Conservation (phyloP, 176 grass and related monocot genomes). For the Poa pratensis region DNA sequence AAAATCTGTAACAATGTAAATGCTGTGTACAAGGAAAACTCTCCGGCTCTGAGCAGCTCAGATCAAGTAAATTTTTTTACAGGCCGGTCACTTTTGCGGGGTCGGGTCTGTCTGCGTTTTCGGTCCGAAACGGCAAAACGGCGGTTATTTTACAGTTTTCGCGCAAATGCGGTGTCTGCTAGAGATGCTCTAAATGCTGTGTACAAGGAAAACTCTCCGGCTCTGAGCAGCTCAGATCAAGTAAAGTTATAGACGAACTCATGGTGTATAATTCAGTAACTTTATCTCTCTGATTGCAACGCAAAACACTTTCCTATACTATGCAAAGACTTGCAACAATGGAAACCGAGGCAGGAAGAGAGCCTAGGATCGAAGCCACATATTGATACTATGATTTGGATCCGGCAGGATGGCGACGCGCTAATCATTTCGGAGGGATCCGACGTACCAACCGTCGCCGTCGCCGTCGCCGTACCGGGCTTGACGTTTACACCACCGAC, state of each 20-base stretch:
- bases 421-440: slow-evolving; percentile 16
- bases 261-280: background rate
- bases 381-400: background rate
- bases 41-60: background rate
- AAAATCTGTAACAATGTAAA: slow-evolving; percentile 19
- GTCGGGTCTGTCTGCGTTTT: too few relatives aligned
- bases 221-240: too few relatives aligned
- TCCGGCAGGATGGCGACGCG: background rate
- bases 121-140: too few relatives aligned
- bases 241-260: background rate
- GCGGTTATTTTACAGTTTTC: too few relatives aligned
- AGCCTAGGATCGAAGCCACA: background rate
- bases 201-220: background rate
- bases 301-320: background rate
- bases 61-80: too few relatives aligned
- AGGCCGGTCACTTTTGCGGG: too few relatives aligned
- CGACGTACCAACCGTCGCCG: background rate
- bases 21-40: background rate
- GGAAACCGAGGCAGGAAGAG: background rate
- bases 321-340: background rate
- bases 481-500: background rate
- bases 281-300: background rate
- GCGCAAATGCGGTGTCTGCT: too few relatives aligned
- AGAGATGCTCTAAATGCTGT: background rate
- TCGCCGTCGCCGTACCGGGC: background rate